These are phyloP conservation scores for Torulaspora microellipsoides DNA, from an alignment of 805 yeast genomes.

Conservation along the genomic window DNA sequence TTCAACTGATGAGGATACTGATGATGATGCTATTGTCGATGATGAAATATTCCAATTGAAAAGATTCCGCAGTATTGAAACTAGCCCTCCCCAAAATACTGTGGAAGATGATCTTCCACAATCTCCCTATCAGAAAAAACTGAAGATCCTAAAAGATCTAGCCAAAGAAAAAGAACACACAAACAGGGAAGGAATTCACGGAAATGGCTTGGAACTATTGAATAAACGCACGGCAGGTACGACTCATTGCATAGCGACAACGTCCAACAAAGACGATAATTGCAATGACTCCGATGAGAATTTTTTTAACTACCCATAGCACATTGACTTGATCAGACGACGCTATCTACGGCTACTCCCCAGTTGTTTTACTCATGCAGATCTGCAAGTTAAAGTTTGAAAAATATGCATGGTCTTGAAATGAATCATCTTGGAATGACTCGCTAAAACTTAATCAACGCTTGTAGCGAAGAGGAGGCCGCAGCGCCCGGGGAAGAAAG, in stretches of 20 bases:
- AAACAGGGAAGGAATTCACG: too few species aligned
- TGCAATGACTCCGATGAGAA: too few species aligned
- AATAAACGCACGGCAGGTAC: too few species aligned
- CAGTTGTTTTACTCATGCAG: too few species aligned
- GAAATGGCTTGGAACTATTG: too few species aligned
- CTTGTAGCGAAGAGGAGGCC: neutral
- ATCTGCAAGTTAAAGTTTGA: too few species aligned
- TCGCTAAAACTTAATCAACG: neutral
- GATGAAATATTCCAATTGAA: neutral
- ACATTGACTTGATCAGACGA: too few species aligned
- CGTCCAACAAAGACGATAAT: too few species aligned
- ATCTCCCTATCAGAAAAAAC: constrained; percentile 5
- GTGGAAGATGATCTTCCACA: neutral
- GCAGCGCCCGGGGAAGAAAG: neutral
- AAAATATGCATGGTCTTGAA: neutral
- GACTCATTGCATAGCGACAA: too few species aligned
- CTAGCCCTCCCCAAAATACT: neutral
- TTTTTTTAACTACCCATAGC: too few species aligned
- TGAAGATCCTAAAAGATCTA: constrained; percentile 2
- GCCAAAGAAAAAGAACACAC: neutral
- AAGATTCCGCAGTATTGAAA: neutral
- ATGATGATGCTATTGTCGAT: neutral
- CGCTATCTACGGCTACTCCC: too few species aligned
- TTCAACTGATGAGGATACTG: constrained; percentile 2
- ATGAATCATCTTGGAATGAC: constrained; percentile 1